Conservation (phyloP, 2,329 filamentous ascomycete species). For the Podosphaera aphanis region DNA sequence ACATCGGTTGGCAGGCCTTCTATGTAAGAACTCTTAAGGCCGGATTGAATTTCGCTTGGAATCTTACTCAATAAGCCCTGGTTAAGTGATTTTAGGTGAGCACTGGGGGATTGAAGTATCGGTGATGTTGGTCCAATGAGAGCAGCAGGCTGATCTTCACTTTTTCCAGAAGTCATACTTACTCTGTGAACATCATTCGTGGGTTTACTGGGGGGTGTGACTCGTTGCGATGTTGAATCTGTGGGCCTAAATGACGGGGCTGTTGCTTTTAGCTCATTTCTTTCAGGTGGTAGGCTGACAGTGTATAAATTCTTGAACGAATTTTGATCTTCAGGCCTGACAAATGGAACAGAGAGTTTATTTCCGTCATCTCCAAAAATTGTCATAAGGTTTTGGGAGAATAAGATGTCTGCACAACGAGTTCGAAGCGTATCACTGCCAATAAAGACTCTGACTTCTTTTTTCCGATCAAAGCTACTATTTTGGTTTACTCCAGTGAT, state of each 20-base stretch:
- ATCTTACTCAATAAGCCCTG: neutral
- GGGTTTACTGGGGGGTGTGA: slow-evolving; percentile 2
- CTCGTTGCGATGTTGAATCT: slow-evolving; percentile 10
- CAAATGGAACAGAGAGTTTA: slow-evolving; percentile 74
- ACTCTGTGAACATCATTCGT: neutral
- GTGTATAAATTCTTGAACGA: slow-evolving; percentile 59
- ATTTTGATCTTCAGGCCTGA: slow-evolving; percentile 69
- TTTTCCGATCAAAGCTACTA: slow-evolving; percentile 26
- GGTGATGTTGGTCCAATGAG: slow-evolving; percentile 1
- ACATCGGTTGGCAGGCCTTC: slow-evolving; percentile 3
- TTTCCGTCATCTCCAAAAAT: slow-evolving; percentile 70
- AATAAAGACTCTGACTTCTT: slow-evolving; percentile 61
- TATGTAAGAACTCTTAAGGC: slow-evolving; percentile 6
- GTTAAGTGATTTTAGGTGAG: neutral
- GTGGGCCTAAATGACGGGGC: slow-evolving; percentile 14
- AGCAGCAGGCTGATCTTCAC: neutral
- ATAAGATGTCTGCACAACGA: slow-evolving; percentile 73
- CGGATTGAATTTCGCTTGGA: slow-evolving; percentile 5
- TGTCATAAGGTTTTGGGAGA: slow-evolving; percentile 76
- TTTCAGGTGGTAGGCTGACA: slow-evolving; percentile 28
- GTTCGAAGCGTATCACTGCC: slow-evolving; percentile 70
- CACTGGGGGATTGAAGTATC: slow-evolving; percentile 7
- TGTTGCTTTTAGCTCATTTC: slow-evolving; percentile 29
- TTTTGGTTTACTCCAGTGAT: slow-evolving; percentile 36
- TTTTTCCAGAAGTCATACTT: slow-evolving; percentile 3